phyloP scores from a whole-genome alignment of 495 filamentous ascomycete species.

The Penicillium goetzii region DNA sequence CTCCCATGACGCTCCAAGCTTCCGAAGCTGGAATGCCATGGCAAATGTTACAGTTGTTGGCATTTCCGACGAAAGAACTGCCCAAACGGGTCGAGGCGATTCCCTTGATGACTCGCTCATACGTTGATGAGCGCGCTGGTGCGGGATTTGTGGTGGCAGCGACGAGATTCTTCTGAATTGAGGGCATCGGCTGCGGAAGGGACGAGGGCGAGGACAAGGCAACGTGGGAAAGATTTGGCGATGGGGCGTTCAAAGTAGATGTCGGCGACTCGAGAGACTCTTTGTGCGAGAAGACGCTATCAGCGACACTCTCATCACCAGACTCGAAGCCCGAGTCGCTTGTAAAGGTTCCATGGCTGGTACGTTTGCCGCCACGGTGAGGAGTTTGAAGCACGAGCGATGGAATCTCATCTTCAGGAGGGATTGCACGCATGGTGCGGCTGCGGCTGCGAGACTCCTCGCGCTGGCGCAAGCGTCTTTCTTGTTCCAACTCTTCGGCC shows the following conservation, averaged over 20 bases:
- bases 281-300: constrained; percentile 66
- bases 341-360: constrained; percentile 55
- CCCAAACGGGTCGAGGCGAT: constrained; percentile 42
- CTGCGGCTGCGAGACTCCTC: constrained; percentile 56
- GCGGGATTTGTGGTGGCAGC: constrained; percentile 23
- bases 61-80: constrained; percentile 38
- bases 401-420: constrained; percentile 39
- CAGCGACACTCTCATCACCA: constrained; percentile 58
- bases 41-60: constrained; percentile 60
- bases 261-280: constrained; percentile 54
- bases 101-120: constrained; percentile 48
- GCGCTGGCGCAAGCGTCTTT: constrained; percentile 57
- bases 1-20: constrained; percentile 70
- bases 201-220: constrained; percentile 37
- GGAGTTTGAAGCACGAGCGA: constrained; percentile 60
- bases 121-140: constrained; percentile 42
- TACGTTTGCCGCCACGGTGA: constrained; percentile 52
- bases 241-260: constrained; percentile 52
- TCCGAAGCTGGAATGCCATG: constrained; percentile 64
- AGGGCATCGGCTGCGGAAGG: constrained; percentile 24
- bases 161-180: constrained; percentile 32
- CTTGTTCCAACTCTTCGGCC: constrained; percentile 64
- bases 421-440: constrained; percentile 39
- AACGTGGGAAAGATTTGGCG: constrained; percentile 44
- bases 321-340: constrained; percentile 60